These are phyloP conservation scores for Lactifluus hygrophoroides DNA, from an alignment of 768 basidiomycete species.

Conservation along the genomic window DNA sequence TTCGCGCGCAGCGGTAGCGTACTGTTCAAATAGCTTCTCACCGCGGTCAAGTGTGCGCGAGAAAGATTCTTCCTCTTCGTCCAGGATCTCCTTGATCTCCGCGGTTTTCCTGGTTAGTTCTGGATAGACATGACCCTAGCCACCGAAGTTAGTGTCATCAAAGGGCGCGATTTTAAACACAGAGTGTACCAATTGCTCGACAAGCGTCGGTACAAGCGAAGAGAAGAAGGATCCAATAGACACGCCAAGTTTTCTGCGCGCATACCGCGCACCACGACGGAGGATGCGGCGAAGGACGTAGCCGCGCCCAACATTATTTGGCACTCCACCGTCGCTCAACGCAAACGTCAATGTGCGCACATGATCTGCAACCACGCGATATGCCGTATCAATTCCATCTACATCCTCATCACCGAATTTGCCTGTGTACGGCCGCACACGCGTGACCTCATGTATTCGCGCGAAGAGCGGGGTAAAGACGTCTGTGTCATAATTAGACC, in stretches of 20 bases:
- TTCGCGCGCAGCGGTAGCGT: conserved; percentile 58
- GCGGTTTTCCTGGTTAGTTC: conserved; percentile 77
- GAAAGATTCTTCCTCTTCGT: conserved; percentile 97
- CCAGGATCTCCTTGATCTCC: conserved; percentile 89
- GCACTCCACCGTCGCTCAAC: conserved; percentile 91
- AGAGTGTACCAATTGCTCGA: conserved; percentile 72
- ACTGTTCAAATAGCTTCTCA: conserved; percentile 91
- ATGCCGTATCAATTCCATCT: conserved; percentile 96
- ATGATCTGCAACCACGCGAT: conserved; percentile 95
- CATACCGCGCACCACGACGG: conserved; percentile 89
- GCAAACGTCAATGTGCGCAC: conserved; percentile 93
- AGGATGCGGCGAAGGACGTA: conserved; percentile 95
- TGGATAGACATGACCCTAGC: conserved; percentile 79
- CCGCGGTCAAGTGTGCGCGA: conserved; percentile 95
- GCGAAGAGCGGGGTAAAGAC: conserved; percentile 85
- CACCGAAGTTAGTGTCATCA: conserved; percentile 1
- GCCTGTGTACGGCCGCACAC: conserved; percentile 79
- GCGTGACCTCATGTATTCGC: conserved; percentile 81
- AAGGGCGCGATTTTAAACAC: background rate
- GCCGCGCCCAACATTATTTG: conserved; percentile 92
- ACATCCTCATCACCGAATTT: conserved; percentile 91
- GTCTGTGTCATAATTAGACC: conserved; percentile 98
- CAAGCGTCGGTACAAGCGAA: conserved; percentile 78
- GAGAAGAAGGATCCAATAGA: conserved; percentile 95
- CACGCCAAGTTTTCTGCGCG: conserved; percentile 88